Base-by-base conservation (phyloP, 495 filamentous ascomycete genomes). In the Penicillium taxi region DNA sequence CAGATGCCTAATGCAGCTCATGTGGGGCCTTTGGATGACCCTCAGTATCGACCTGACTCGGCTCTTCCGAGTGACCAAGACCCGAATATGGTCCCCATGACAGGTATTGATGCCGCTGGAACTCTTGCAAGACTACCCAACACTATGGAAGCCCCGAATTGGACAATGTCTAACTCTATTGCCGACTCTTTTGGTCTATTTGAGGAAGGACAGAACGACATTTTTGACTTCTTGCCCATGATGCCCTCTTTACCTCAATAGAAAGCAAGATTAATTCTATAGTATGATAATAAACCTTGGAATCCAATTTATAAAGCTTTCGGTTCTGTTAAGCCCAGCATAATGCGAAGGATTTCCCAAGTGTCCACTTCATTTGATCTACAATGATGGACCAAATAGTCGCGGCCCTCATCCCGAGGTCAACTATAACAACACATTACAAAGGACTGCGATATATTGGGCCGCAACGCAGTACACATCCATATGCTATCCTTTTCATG, bases 101-200 rank as follows among this genome's bases (percentile, higher is more conserved):
- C 52, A 44, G 44, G 37, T 35, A 41, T 18, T 36, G 52, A 54
- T 41, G 41, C 43, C 49, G 24, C 44, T 28, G 34, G 45, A 28
- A 42, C 47, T 37, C 50, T 55, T 32, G 45, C 55, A 30, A 42
- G 53, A 31, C 27, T 64, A 6, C 48, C 58, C 20, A 55, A 56
- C n/a, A 50, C 55, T 15, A 58, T 67, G 50, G 59, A 67, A 21
- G 59, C 54, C 9, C 63, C 63, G 2, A 67, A 58, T 30, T 67
- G 63, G 63, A 61, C 58, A 8, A 46, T 67, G 35, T 65, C 61
- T 0, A 61, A 61, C 32, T 56, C 63, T 0, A 65, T 67, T 39
- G 61, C 63, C 9, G 61, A 67, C 25, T 67, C 63, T 3, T 67
- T 67, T 37, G 63, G 62, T 9, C 48, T 67, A n/a, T 67, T 67